phyloP scores from a whole-genome alignment of 1,284 basidiomycete genomes.

The Cerioporus squamosus region DNA sequence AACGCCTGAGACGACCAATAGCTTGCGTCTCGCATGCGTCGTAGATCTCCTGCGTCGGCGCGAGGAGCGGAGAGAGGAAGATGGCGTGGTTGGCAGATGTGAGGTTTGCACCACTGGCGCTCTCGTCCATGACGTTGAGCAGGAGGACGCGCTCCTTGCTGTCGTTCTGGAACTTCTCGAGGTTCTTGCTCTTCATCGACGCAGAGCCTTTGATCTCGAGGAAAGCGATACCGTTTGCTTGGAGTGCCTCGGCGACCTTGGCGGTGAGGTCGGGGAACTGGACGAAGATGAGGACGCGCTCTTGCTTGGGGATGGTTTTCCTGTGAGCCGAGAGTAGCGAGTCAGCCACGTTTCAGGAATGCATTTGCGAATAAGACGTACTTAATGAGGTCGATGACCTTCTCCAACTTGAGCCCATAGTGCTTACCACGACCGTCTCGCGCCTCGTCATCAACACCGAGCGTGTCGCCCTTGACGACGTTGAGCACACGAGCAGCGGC shows the following conservation, averaged over 20 bases:
- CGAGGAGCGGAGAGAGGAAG: slow-evolving; percentile 90
- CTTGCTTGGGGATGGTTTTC: slow-evolving; percentile 69
- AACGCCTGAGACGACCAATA: slow-evolving; percentile 86
- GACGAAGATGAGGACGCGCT: slow-evolving; percentile 90
- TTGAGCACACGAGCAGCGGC: slow-evolving; percentile 77
- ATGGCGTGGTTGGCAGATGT: slow-evolving; percentile 95
- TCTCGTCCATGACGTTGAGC: slow-evolving; percentile 92
- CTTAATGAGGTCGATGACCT: slow-evolving; percentile 83
- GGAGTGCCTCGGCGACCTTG: slow-evolving; percentile 87
- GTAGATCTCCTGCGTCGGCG: slow-evolving; percentile 80
- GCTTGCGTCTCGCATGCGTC: slow-evolving; percentile 90
- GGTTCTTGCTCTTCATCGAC: slow-evolving; percentile 74
- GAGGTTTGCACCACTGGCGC: slow-evolving; percentile 90
- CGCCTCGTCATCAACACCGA: slow-evolving; percentile 83
- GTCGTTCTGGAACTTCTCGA: slow-evolving; percentile 84
- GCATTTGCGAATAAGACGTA: slow-evolving; percentile 40
- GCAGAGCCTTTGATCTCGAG: slow-evolving; percentile 86
- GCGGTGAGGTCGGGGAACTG: slow-evolving; percentile 93
- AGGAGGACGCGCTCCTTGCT: slow-evolving; percentile 81
- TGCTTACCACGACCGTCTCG: slow-evolving; percentile 76
- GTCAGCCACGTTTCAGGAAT: background rate
- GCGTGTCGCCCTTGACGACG: slow-evolving; percentile 80
- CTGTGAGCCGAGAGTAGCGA: slow-evolving; percentile 40
- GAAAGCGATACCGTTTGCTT: slow-evolving; percentile 73
- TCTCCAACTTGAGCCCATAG: slow-evolving; percentile 89